Evolutionary conservation across 192 early-diverging fungal species (phyloP), one percentile per base, ranked within the genome.

Genomic region (Rhizophagus clarus): DNA sequence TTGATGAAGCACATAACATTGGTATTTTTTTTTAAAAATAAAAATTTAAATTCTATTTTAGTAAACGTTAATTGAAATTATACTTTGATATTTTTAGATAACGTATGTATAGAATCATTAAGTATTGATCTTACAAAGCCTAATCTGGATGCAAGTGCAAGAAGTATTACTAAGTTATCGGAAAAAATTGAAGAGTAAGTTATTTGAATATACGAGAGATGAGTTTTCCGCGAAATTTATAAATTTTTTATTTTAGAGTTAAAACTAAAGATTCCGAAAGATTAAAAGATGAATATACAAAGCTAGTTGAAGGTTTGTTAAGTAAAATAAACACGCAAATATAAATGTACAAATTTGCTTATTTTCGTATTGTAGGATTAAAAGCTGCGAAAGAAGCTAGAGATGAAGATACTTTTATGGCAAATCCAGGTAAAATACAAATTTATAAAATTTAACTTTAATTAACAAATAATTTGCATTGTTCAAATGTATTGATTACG

Each of bases 1-100:
- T 99, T 87, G 98, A 99, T 86, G 98, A 99, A 83, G 98, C 98
- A 1, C 97, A 99, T 88, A 99, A 99, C 82, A 99, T 99, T 77
- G 98, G 94, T 95, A 37, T 26, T 37, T 34, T 70, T 70, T 42
- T 70, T 22, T 22, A 10, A 10, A 70, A 15, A n/a, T n/a, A 37
- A 40, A 24, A 24, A n/a, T 79, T 66, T 73, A 3, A 49, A 24
- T n/a, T 42, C 22, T 51, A 24, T n/a, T 68, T 73, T 61, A 7
- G 60, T 66, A 34, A 26, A 76, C 22, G 14, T 66, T 11, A 31
- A 15, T 66, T 64, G 2, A 64, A 64, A 14, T 28, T 28, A 64
- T 28, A 28, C 12, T 31, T 66, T 66, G 14, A 28, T 66, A 14
- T 15, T 70, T 40, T 11, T 40, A 96, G 95, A 99, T 89, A 99